Evolutionary conservation across 108 stramenopile genomes (phyloP).

Genomic region (Chaetoceros tenuissimus): DNA sequence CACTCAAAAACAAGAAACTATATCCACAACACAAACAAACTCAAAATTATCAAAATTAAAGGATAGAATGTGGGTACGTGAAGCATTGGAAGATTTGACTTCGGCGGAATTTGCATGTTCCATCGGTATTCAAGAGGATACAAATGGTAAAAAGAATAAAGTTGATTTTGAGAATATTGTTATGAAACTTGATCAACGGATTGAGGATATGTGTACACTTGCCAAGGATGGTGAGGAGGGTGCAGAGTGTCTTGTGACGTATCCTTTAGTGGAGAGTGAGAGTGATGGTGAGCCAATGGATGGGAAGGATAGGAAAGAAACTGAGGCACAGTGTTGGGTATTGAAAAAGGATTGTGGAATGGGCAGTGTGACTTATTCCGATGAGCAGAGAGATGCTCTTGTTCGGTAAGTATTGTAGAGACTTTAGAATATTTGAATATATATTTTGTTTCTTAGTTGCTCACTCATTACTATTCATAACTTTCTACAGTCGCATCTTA

Average conservation of each 20-base stretch:
- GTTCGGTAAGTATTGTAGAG: slow-evolving; percentile 25
- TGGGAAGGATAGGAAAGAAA: slow-evolving; percentile 10
- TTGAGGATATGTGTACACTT: slow-evolving; percentile 53
- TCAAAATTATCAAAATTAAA: slow-evolving; percentile 66
- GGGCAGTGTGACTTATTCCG: slow-evolving; percentile 57
- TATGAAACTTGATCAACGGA: slow-evolving; percentile 53
- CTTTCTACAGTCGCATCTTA: slow-evolving; percentile 12
- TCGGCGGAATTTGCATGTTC: slow-evolving; percentile 78
- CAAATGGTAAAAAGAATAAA: slow-evolving; percentile 8
- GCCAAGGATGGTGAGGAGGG: slow-evolving; percentile 1
- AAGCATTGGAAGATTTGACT: slow-evolving; percentile 76
- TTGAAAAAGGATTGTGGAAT: slow-evolving; percentile 32
- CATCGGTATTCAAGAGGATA: slow-evolving; percentile 24
- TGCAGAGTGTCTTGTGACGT: neutral
- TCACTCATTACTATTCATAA: too few relatives aligned
- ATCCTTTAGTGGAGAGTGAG: slow-evolving; percentile 16
- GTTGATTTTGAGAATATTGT: slow-evolving; percentile 81
- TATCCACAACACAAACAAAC: neutral
- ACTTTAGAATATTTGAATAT: too few relatives aligned
- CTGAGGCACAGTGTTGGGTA: slow-evolving; percentile 5
- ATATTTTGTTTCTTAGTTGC: too few relatives aligned
- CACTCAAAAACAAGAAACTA: too few relatives aligned
- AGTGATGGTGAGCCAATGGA: slow-evolving; percentile 5
- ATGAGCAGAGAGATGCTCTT: slow-evolving; percentile 49
- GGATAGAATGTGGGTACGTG: slow-evolving; percentile 85